Conservation (phyloP, 768 basidiomycete genomes). For the Naganishia vaughanmartiniae region DNA sequence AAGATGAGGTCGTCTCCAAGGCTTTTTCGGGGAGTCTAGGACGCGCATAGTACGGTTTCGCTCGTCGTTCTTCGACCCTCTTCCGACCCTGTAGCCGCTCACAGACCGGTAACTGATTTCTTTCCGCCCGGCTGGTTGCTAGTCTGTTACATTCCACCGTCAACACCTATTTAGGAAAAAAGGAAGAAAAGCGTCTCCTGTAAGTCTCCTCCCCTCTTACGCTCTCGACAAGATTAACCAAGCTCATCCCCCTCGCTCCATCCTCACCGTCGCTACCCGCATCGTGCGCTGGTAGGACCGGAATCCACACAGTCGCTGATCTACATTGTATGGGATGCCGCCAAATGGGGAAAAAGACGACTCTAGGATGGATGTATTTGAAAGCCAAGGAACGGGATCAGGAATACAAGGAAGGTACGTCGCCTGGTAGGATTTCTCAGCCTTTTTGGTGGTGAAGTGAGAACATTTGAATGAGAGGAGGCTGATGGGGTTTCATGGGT, state of each 20-base stretch:
- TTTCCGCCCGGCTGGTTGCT: neutral
- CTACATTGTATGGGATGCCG: slow-evolving; percentile 41
- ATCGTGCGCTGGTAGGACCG: slow-evolving; percentile 42
- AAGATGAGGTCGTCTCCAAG: slow-evolving; percentile 51
- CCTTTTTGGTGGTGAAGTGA: no score
- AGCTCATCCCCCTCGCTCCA: neutral
- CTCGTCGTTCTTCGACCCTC: neutral
- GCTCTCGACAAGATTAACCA: neutral
- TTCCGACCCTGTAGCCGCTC: neutral
- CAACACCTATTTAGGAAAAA: slow-evolving; percentile 47
- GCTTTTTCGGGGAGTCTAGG: slow-evolving; percentile 49
- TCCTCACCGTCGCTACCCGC: no score
- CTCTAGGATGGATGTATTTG: slow-evolving; percentile 51
- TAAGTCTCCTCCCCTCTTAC: slow-evolving; percentile 8
- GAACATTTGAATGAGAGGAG: no score
- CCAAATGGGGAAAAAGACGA: slow-evolving; percentile 20
- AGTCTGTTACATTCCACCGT: slow-evolving; percentile 51
- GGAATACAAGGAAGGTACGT: slow-evolving; percentile 51
- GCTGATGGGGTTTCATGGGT: neutral
- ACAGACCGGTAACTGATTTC: neutral
- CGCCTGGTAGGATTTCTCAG: no score
- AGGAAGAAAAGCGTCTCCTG: slow-evolving; percentile 47
- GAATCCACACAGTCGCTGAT: slow-evolving; percentile 49
- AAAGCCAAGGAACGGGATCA: slow-evolving; percentile 48
- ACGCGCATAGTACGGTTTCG: slow-evolving; percentile 46